Base-by-base conservation (phyloP, 2,329 filamentous ascomycete genomes). In the Neoascochyta sp. region DNA sequence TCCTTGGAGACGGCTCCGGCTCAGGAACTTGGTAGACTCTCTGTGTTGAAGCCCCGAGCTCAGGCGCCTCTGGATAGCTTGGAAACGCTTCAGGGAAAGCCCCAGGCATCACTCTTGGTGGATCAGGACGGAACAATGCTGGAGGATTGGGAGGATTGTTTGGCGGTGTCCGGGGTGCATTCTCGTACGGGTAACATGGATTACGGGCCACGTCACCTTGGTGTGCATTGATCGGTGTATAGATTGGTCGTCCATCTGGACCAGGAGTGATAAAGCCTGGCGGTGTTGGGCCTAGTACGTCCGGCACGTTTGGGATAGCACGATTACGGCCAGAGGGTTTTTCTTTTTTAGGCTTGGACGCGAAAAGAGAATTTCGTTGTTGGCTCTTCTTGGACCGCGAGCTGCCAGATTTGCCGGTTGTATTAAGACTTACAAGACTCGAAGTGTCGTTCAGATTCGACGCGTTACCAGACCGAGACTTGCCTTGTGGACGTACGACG, bases 261-360 rank as follows among this genome's bases (percentile, higher is more conserved):
- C 69, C 66, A 34, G 64, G 60, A 13, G 74, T 52, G 43, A 73
- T 45, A 52, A 71, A 67, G 45, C 70, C 69, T 19, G 70, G 66
- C 9, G 65, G 47, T 35, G 39, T 32, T 27, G 34, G 43, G 29
- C 36, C 41, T 4, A 39, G 35, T 13, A 41, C 35, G 10, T 36
- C 45, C 6, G 50, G 41, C 8, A 36, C 24, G 11, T 39, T 55
- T 28, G 50, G 62, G 34, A 35, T 40, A 27, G 38, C 51, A 8
- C 44, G 50, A 34, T 54, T 57, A 23, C 47, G 52, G 22, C 50
- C 51, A 32, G 49, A 57, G 13, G 50, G 46, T 27, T 59, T 58
- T 13, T 56, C 50, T 25, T 52, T 58, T 33, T 55, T 56, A 13
- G 49, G 39, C 20, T 54, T 52, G n/a, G 54, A 45, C 2, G 42